Percentiles rank a stretch among this genome's conserved stretches.
phyloP scores from a whole-genome alignment of 441 rosid species.

The Raphanus hybrid region DNA sequence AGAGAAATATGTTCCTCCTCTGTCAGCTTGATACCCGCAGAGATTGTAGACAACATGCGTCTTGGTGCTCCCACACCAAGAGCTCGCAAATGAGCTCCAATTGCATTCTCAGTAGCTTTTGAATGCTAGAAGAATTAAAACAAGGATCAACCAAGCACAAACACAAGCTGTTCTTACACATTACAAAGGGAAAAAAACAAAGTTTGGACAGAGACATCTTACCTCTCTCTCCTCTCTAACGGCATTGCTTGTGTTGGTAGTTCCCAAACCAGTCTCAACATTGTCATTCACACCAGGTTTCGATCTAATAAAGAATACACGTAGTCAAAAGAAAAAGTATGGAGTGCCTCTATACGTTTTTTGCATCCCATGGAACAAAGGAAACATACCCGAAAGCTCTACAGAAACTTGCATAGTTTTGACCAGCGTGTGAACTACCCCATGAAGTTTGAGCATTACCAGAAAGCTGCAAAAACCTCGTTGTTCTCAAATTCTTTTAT shows the following conservation, averaged over 20 bases:
- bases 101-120: conserved; percentile 73
- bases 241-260: conserved; percentile 79
- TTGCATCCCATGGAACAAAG: neutral
- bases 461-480: conserved; percentile 53
- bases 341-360: neutral
- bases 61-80: conserved; percentile 84
- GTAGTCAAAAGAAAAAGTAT: neutral
- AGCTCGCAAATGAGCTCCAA: conserved; percentile 62
- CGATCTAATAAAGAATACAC: conserved; percentile 47
- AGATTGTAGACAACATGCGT: conserved; percentile 74
- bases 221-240: conserved; percentile 51
- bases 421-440: conserved; percentile 51
- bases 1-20: conserved; percentile 56
- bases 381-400: conserved; percentile 74
- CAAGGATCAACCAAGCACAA: conserved; percentile 2
- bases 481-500: neutral
- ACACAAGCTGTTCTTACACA: neutral
- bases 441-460: conserved; percentile 61
- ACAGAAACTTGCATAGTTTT: conserved; percentile 51
- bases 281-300: conserved; percentile 75
- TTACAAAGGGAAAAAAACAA: too few relatives aligned
- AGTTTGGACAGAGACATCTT: neutral
- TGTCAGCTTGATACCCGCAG: conserved; percentile 73
- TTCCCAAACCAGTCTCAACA: conserved; percentile 82
- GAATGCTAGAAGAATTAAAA: conserved; percentile 50